phyloP scores from a whole-genome alignment of 2,329 filamentous ascomycete genomes.

The Emericellopsis cladophorae region DNA sequence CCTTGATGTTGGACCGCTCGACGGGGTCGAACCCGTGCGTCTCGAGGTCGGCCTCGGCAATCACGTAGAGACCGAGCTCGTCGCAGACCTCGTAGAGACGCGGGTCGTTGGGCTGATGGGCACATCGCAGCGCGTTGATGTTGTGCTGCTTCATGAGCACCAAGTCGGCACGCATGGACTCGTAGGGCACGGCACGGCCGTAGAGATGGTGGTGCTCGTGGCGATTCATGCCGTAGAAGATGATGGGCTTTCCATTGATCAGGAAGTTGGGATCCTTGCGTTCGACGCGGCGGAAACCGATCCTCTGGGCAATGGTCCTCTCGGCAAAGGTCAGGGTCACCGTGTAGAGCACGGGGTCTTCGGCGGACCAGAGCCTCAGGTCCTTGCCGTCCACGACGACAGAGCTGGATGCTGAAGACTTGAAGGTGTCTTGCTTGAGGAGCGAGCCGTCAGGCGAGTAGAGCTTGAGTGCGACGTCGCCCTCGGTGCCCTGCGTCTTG shows the following conservation, averaged over 20 bases:
- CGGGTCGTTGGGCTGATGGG: conserved; percentile 55
- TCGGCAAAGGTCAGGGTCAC: conserved; percentile 21
- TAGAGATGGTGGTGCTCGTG: conserved; percentile 56
- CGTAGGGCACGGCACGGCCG: conserved; percentile 47
- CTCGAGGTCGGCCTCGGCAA: conserved; percentile 36
- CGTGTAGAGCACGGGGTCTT: conserved; percentile 51
- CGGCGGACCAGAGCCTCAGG: conserved; percentile 45
- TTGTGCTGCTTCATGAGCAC: conserved; percentile 59
- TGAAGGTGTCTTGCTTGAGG: conserved; percentile 2
- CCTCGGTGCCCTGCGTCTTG: conserved; percentile 22
- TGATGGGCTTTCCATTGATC: conserved; percentile 52
- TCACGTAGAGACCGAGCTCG: conserved; percentile 52
- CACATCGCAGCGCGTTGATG: conserved; percentile 57
- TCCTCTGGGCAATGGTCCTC: conserved; percentile 32
- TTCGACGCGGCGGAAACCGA: conserved; percentile 53
- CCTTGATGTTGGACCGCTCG: conserved; percentile 14
- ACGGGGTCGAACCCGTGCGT: conserved; percentile 41
- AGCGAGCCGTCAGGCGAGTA: conserved; percentile 2
- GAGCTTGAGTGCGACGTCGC: conserved; percentile 7
- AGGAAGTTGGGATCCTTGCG: conserved; percentile 47
- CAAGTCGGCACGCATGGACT: conserved; percentile 29
- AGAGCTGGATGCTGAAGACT: conserved; percentile 4
- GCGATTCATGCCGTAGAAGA: conserved; percentile 56
- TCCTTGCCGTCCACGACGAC: conserved; percentile 1
- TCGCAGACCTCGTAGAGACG: conserved; percentile 47